Evolutionary conservation across 306 rosid species (phyloP).

Genomic region (Cajanus cajan): DNA sequence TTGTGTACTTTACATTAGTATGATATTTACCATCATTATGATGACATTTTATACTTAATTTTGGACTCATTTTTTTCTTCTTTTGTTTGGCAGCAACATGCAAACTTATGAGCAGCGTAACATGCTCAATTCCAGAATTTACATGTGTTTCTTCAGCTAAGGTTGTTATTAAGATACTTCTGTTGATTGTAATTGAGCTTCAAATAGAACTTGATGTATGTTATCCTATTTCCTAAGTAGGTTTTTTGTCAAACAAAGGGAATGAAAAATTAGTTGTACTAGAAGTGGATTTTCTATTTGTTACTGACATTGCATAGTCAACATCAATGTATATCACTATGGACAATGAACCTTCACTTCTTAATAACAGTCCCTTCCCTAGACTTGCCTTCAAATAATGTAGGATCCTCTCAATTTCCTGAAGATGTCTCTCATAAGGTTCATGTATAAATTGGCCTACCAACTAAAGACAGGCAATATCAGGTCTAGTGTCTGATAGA

Average conservation of each 20-base stretch:
- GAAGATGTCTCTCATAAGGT: too few species aligned
- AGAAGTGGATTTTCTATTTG: too few species aligned
- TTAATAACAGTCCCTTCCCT: too few species aligned
- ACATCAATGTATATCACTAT: too few species aligned
- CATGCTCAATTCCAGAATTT: constrained; percentile 92
- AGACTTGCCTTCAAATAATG: too few species aligned
- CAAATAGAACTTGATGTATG: constrained; percentile 4
- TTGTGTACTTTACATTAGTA: background rate
- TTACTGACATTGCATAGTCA: too few species aligned
- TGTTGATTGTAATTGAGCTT: constrained; percentile 12
- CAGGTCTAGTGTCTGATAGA: too few species aligned
- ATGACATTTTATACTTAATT: constrained; percentile 5
- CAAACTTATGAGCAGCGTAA: constrained; percentile 69
- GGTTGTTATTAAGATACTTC: constrained; percentile 55
- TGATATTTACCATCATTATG: background rate
- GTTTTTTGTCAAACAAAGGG: background rate
- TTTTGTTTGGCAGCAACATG: constrained; percentile 69
- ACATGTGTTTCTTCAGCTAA: constrained; percentile 94
- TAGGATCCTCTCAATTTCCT: too few species aligned
- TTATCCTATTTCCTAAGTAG: background rate
- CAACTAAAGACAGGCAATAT: too few species aligned
- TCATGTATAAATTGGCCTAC: too few species aligned
- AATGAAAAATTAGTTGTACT: background rate
- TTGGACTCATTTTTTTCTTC: constrained; percentile 24
- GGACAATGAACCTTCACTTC: too few species aligned